Conservation (phyloP, 352 stramenopile genomes). For the Pythium sukuiense region DNA sequence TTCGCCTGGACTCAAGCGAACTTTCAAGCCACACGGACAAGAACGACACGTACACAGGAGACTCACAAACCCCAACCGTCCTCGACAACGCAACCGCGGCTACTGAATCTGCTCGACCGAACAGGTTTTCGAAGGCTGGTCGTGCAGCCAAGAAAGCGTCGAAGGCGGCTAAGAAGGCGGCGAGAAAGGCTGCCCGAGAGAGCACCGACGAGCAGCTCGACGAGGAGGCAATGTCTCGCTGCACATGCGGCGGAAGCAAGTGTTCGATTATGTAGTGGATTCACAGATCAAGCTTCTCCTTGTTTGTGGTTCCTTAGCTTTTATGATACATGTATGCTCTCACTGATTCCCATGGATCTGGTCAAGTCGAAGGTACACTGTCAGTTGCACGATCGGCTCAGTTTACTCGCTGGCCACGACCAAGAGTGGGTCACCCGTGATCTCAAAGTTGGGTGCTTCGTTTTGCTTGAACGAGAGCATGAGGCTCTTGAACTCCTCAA, state of each 20-base stretch:
- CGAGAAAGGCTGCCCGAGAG: conserved; percentile 16
- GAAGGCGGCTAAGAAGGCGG: conserved; percentile 17
- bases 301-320: conserved; percentile 4
- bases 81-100: conserved; percentile 11
- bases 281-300: neutral
- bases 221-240: conserved; percentile 64
- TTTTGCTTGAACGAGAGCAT: conserved; percentile 89
- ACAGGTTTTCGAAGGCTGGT: conserved; percentile 7
- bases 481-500: conserved; percentile 87
- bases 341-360: conserved; percentile 1
- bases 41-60: conserved; percentile 29
- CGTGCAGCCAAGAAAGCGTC: conserved; percentile 26
- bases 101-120: neutral
- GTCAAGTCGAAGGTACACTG: neutral
- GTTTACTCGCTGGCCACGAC: conserved; percentile 24
- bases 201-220: conserved; percentile 47
- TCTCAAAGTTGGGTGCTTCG: conserved; percentile 74
- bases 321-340: conserved; percentile 16
- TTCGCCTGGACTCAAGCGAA: conserved; percentile 23
- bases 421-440: conserved; percentile 65
- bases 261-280: conserved; percentile 65
- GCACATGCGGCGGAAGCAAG: conserved; percentile 38
- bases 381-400: neutral
- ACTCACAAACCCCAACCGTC: conserved; percentile 25
- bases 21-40: conserved; percentile 36